Percentiles rank a stretch among this genome's conserved stretches.
phyloP scores from a whole-genome alignment of 2,329 filamentous ascomycete species.

The Trichoderma pleuroti region DNA sequence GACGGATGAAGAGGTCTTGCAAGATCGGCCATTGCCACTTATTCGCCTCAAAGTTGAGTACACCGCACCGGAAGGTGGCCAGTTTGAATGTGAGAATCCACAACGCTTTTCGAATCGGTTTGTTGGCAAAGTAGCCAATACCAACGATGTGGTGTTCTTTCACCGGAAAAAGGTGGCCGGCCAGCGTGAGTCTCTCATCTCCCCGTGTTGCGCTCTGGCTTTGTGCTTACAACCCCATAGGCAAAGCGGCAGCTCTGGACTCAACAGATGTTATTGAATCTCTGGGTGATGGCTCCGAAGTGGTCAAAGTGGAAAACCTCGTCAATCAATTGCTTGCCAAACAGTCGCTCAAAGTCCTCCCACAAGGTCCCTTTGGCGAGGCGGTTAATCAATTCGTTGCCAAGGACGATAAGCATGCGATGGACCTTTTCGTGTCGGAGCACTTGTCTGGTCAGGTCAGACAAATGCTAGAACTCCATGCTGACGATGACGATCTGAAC shows the following conservation, averaged over 20 bases:
- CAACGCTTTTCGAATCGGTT: slow-evolving; percentile 95
- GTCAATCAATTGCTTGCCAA: slow-evolving; percentile 83
- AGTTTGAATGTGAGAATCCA: slow-evolving; percentile 89
- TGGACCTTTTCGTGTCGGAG: slow-evolving; percentile 75
- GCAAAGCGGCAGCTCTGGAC: slow-evolving; percentile 42
- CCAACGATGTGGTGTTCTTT: slow-evolving; percentile 90
- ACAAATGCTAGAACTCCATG: slow-evolving; percentile 63
- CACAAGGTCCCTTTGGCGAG: slow-evolving; percentile 88
- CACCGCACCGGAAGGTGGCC: slow-evolving; percentile 76
- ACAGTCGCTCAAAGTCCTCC: slow-evolving; percentile 87
- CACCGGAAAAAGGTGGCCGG: slow-evolving; percentile 82
- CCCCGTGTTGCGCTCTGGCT: neutral
- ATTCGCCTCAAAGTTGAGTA: slow-evolving; percentile 90
- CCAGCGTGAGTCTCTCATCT: slow-evolving; percentile 27
- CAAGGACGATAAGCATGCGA: slow-evolving; percentile 91
- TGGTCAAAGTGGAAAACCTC: slow-evolving; percentile 81
- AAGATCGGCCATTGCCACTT: slow-evolving; percentile 70
- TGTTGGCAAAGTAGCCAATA: slow-evolving; percentile 84
- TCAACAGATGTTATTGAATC: slow-evolving; percentile 61
- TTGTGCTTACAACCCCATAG: slow-evolving; percentile 24
- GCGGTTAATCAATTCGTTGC: slow-evolving; percentile 90
- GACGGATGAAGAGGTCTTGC: slow-evolving; percentile 56
- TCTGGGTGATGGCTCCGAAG: slow-evolving; percentile 53
- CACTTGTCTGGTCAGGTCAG: slow-evolving; percentile 68
- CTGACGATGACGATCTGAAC: slow-evolving; percentile 63